Evolutionary conservation across 1,284 basidiomycete species (phyloP).

Genomic region (Termitomyces sp.): DNA sequence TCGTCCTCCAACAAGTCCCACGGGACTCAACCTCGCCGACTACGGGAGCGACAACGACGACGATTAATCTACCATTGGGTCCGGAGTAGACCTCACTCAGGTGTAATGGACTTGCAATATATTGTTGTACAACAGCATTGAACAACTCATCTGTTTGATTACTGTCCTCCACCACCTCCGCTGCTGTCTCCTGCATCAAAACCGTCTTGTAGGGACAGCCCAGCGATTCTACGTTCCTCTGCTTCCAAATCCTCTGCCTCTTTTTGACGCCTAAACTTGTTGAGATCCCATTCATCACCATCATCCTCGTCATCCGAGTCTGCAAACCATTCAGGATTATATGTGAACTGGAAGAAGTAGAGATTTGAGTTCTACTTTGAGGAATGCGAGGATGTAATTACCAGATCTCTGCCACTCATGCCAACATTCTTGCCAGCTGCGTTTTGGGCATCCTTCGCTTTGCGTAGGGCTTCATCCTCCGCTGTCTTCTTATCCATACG

Average conservation of each 20-base stretch:
- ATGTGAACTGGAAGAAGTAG: constrained; percentile 65
- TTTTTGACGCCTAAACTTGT: constrained; percentile 56
- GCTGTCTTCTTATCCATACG: constrained; percentile 90
- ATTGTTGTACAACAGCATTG: constrained; percentile 14
- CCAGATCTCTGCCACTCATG: constrained; percentile 94
- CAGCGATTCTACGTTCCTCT: constrained; percentile 33
- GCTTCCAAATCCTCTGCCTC: constrained; percentile 51
- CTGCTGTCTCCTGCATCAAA: constrained; percentile 17
- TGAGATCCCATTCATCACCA: constrained; percentile 70
- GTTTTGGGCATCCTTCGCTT: constrained; percentile 81
- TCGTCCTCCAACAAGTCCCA: constrained; percentile 29
- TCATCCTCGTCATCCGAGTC: constrained; percentile 72
- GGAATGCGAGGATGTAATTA: constrained; percentile 25
- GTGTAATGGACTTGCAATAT: constrained; percentile 6
- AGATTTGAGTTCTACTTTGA: constrained; percentile 8
- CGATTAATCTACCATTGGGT: not conserved
- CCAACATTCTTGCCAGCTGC: constrained; percentile 90
- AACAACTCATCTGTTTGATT: constrained; percentile 6
- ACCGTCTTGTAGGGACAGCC: constrained; percentile 25
- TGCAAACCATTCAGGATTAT: constrained; percentile 93
- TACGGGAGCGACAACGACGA: constrained; percentile 77
- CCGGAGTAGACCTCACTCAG: not conserved
- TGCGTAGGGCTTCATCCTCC: constrained; percentile 75
- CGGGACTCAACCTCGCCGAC: constrained; percentile 54
- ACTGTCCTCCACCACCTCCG: constrained; percentile 12